phyloP scores from a whole-genome alignment of 129 eudicot species.

The Calendula officinalis region DNA sequence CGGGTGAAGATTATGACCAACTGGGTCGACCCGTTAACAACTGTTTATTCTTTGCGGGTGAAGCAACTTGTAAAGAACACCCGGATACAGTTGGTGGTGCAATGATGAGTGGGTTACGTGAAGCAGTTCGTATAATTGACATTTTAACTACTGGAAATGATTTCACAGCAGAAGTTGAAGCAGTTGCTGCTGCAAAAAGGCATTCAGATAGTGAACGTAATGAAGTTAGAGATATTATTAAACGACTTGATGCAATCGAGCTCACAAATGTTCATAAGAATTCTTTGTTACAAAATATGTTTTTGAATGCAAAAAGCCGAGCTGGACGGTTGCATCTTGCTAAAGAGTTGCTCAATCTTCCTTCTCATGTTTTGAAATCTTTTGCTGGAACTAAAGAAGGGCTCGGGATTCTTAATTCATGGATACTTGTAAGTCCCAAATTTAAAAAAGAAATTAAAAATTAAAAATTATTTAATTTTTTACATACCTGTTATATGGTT shows the following conservation, averaged over 20 bases:
- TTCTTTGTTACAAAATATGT: conserved; percentile 69
- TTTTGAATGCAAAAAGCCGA: conserved; percentile 72
- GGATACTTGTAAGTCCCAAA: conserved; percentile 76
- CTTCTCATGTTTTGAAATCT: conserved; percentile 63
- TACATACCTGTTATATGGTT: conserved; percentile 1
- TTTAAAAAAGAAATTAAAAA: neutral
- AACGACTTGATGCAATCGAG: conserved; percentile 65
- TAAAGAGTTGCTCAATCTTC: conserved; percentile 80
- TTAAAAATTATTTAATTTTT: neutral
- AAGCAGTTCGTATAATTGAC: conserved; percentile 89
- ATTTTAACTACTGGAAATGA: conserved; percentile 75
- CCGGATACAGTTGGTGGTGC: conserved; percentile 99
- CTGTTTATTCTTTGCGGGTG: conserved; percentile 96
- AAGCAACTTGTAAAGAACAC: conserved; percentile 98
- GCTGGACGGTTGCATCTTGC: conserved; percentile 85
- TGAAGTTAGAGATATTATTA: conserved; percentile 80
- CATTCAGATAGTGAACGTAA: conserved; percentile 64
- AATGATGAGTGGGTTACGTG: conserved; percentile 97
- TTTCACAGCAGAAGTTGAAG: conserved; percentile 82
- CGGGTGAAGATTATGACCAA: conserved; percentile 95
- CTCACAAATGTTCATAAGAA: conserved; percentile 50
- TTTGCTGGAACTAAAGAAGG: conserved; percentile 95
- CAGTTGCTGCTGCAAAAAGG: conserved; percentile 81
- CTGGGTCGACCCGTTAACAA: conserved; percentile 84
- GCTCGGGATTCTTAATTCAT: conserved; percentile 74